Conservation (phyloP, 352 stramenopile genomes). For the Thraustotheca clavata region DNA sequence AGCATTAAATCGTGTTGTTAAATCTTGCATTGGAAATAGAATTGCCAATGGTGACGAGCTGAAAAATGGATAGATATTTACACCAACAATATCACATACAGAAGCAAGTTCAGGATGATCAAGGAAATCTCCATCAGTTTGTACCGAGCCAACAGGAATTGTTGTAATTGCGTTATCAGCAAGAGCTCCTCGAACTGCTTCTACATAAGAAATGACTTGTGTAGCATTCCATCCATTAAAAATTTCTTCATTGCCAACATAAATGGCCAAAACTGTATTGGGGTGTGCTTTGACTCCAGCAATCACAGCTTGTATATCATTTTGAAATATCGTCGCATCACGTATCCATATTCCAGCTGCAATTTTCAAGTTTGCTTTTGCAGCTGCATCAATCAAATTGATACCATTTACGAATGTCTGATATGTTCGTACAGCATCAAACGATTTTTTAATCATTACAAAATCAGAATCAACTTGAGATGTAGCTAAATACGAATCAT, state of each 20-base stretch:
- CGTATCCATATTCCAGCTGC: slow-evolving; percentile 25
- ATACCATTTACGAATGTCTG: slow-evolving; percentile 40
- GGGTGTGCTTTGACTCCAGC: slow-evolving; percentile 34
- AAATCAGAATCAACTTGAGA: slow-evolving; percentile 10
- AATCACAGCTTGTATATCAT: slow-evolving; percentile 33
- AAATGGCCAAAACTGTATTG: slow-evolving; percentile 37
- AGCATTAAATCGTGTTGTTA: slow-evolving; percentile 33
- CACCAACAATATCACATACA: slow-evolving; percentile 30
- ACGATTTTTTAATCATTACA: slow-evolving; percentile 20
- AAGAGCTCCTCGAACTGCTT: slow-evolving; percentile 26
- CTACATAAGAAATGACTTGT: slow-evolving; percentile 38
- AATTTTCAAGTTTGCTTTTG: slow-evolving; percentile 37
- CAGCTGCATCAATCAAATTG: slow-evolving; percentile 43
- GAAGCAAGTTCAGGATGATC: slow-evolving; percentile 26
- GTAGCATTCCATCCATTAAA: slow-evolving; percentile 31
- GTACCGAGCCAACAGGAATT: slow-evolving; percentile 48
- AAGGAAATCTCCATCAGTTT: slow-evolving; percentile 40
- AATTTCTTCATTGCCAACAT: slow-evolving; percentile 72
- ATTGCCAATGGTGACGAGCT: slow-evolving; percentile 26
- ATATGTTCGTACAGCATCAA: slow-evolving; percentile 59
- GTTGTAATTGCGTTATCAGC: slow-evolving; percentile 20
- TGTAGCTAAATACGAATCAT: slow-evolving; percentile 14
- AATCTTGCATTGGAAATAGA: slow-evolving; percentile 12
- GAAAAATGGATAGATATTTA: slow-evolving; percentile 41
- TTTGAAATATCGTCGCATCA: slow-evolving; percentile 22